Evolutionary conservation across 2,329 filamentous ascomycete genomes (phyloP), one percentile per base, ranked within the genome.

Genomic region (Endocalyx cinctus): DNA sequence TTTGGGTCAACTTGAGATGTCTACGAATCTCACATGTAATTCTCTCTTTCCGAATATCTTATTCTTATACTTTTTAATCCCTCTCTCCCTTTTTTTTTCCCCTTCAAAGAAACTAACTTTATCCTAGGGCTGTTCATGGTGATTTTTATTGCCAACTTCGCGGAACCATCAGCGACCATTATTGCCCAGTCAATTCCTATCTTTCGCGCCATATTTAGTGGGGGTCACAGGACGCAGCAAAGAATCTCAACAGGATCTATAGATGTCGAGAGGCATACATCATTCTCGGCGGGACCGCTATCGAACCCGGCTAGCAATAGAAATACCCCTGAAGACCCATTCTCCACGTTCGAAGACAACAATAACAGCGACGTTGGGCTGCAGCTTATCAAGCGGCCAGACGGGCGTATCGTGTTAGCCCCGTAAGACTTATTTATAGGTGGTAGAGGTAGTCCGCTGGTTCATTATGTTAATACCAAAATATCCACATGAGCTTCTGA

Each of bases 121-220:
- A n/a, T 23, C 20, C 20, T 23, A 34, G 31, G n/a, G 17, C 14
- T 20, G n/a, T 12, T 27, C 16, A 25, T 16, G 17, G 15, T 23
- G 16, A 30, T 35, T 15, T 17, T 12, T 18, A 18, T 37, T 17
- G 29, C 30, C 14, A 25, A 29, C 15, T 18, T 37, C 10, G 26
- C 22, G 12, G 35, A 37, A 22, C 35, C 35, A 3, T 13, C 17
- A 4, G 26, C 27, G 14, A 37, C 35, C 18, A 33, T 37, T 20
- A 28, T 37, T 13, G 35, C 35, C 8, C 29, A 33, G 29, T 29
- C 35, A 17, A 29, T 33, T 10, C 35, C 35, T n/a, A 22, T 37
- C 10, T 37, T 37, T 20, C 35, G 35, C 5, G 30, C 17, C 6
- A 14, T 37, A 11, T 6, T 36, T 6, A n/a, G 18, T n/a, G 28